phyloP scores from a whole-genome alignment of 148 eudicot species.

The Linanthus parryae region DNA sequence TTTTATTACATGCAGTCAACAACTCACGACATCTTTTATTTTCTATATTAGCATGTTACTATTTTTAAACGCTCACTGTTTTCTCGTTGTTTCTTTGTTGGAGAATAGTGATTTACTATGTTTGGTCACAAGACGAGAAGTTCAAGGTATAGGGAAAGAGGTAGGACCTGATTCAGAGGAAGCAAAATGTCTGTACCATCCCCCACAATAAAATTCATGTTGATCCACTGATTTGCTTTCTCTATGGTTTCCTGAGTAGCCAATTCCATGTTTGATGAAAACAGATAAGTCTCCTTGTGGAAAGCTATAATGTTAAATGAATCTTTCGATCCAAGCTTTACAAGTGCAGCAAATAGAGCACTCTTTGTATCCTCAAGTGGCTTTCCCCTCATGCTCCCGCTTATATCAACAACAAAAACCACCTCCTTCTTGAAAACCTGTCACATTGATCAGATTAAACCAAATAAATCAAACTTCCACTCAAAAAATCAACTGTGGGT shows the following conservation, averaged over 20 bases:
- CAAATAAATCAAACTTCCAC: too few relatives aligned
- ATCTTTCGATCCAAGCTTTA: conserved; percentile 64
- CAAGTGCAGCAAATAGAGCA: conserved; percentile 56
- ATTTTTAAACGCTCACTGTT: too few relatives aligned
- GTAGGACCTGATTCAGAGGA: conserved; percentile 87
- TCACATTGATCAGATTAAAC: too few relatives aligned
- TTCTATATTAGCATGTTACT: too few relatives aligned
- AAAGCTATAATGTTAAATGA: conserved; percentile 75
- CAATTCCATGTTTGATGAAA: conserved; percentile 47
- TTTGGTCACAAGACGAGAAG: too few relatives aligned
- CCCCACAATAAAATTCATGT: conserved; percentile 50
- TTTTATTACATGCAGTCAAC: too few relatives aligned
- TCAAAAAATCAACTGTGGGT: too few relatives aligned
- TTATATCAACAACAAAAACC: conserved; percentile 78
- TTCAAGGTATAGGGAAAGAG: too few relatives aligned
- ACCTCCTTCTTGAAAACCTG: conserved; percentile 69
- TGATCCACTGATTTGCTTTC: conserved; percentile 70
- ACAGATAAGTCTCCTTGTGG: conserved; percentile 39
- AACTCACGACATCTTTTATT: too few relatives aligned
- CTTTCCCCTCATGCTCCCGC: conserved; percentile 85
- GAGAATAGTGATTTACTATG: too few relatives aligned
- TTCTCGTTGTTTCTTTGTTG: too few relatives aligned
- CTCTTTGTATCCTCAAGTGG: conserved; percentile 59
- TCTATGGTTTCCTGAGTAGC: conserved; percentile 58
- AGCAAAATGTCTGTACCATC: conserved; percentile 72